Conservation (phyloP, 371 early-diverging fungal species). For the Capillidium rhysosporum region DNA sequence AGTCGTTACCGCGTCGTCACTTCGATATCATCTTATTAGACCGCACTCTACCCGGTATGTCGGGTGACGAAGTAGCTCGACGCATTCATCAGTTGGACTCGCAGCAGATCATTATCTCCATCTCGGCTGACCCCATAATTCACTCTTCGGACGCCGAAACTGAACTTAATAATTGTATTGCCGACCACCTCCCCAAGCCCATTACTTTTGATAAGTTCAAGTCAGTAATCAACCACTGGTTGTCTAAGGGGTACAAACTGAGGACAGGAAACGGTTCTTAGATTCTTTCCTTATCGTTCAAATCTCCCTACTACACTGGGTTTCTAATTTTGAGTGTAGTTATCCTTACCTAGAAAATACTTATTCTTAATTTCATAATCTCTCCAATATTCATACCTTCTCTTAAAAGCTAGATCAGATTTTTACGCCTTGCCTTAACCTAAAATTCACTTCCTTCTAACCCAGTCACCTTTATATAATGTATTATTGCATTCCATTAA, state of each 20-base stretch:
- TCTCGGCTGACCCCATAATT: slow-evolving; percentile 2
- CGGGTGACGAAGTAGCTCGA: not conserved
- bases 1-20: not conserved
- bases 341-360: too few relatives aligned
- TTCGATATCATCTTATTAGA: slow-evolving; percentile 4
- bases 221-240: slow-evolving; percentile 1
- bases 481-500: too few relatives aligned
- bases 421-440: too few relatives aligned
- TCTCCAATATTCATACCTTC: too few relatives aligned
- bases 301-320: too few relatives aligned
- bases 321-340: too few relatives aligned
- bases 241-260: not conserved
- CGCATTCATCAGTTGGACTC: not conserved
- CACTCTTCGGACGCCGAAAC: not conserved
- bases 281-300: too few relatives aligned
- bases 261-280: too few relatives aligned
- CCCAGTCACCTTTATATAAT: too few relatives aligned
- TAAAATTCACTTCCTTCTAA: too few relatives aligned
- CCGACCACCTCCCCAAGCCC: slow-evolving; percentile 1
- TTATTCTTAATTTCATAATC: too few relatives aligned
- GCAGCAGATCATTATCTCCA: not conserved
- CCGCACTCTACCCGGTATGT: not conserved
- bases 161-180: not conserved
- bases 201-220: slow-evolving; percentile 3
- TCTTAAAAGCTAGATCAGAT: too few relatives aligned